A percentile compares a stretch with the other conserved stretches of the same genome.
These are phyloP conservation scores for Tulasnella sp. DNA, from an alignment of 768 basidiomycete genomes.

Conservation along the genomic window DNA sequence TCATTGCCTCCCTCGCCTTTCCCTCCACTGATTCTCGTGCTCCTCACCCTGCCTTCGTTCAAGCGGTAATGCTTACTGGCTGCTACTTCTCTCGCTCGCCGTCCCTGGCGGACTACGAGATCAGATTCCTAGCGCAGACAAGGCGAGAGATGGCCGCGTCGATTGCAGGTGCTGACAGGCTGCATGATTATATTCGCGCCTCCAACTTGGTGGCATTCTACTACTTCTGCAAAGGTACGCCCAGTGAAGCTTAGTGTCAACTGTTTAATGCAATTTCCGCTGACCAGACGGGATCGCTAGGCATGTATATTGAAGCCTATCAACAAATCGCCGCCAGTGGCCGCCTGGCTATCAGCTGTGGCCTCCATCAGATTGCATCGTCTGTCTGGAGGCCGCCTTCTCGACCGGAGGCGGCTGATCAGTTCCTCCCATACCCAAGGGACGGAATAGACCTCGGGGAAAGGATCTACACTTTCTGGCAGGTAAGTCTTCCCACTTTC, in stretches of 20 bases:
- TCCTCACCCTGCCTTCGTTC: conserved; percentile 17
- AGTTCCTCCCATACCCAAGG: not conserved
- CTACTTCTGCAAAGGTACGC: conserved; percentile 17
- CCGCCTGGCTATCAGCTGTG: not conserved
- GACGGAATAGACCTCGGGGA: conserved; percentile 17
- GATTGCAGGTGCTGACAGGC: not conserved
- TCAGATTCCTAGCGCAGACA: conserved; percentile 11
- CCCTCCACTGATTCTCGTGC: not conserved
- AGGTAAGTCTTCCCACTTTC: not conserved
- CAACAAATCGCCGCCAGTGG: conserved; percentile 1
- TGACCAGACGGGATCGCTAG: not conserved
- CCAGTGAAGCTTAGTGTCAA: not conserved
- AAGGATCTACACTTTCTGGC: conserved; percentile 19
- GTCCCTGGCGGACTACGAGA: conserved; percentile 10
- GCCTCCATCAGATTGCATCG: conserved; percentile 13
- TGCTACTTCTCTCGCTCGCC: conserved; percentile 17
- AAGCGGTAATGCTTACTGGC: conserved; percentile 16
- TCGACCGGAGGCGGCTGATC: not conserved
- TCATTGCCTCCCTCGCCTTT: conserved; percentile 13
- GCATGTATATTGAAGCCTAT: conserved; percentile 8
- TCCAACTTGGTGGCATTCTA: conserved; percentile 18
- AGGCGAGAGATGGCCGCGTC: conserved; percentile 13
- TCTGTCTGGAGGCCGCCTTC: conserved; percentile 13
- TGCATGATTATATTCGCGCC: conserved; percentile 16
- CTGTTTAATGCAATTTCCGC: not conserved